phyloP scores from a whole-genome alignment of 495 filamentous ascomycete genomes.

The Haplographium delicatum region DNA sequence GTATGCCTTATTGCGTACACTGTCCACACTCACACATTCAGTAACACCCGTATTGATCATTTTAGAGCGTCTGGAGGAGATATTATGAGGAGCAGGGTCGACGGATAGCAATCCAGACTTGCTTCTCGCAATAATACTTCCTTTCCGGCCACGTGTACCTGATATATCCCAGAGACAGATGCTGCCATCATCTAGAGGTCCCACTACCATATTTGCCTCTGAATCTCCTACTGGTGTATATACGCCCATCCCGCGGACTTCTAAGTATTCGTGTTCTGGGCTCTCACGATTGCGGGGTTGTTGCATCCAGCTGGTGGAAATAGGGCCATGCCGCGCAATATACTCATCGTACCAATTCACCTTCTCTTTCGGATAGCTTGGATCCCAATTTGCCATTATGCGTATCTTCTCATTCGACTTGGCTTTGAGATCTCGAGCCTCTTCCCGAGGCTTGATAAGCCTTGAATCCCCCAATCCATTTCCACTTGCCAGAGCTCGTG shows the following conservation, averaged over 20 bases:
- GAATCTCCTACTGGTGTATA: slow-evolving; percentile 46
- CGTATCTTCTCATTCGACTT: slow-evolving; percentile 40
- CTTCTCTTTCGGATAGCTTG: slow-evolving; percentile 59
- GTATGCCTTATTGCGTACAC: slow-evolving; percentile 60
- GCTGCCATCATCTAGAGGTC: slow-evolving; percentile 79
- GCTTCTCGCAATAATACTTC: slow-evolving; percentile 60
- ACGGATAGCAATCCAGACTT: slow-evolving; percentile 40
- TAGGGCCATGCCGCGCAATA: slow-evolving; percentile 72
- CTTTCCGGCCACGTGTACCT: slow-evolving; percentile 51
- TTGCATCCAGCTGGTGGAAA: slow-evolving; percentile 71
- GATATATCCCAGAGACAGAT: slow-evolving; percentile 83
- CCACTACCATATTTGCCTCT: slow-evolving; percentile 55
- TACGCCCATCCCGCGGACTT: slow-evolving; percentile 63
- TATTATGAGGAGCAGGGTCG: slow-evolving; percentile 21
- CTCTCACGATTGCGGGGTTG: slow-evolving; percentile 40
- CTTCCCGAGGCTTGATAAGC: slow-evolving; percentile 17
- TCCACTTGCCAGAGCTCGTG: slow-evolving; percentile 33
- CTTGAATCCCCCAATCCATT: slow-evolving; percentile 34
- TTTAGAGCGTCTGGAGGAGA: slow-evolving; percentile 30
- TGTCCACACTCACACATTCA: slow-evolving; percentile 82
- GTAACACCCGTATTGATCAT: slow-evolving; percentile 63
- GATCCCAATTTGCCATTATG: slow-evolving; percentile 75
- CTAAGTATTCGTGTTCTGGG: slow-evolving; percentile 32
- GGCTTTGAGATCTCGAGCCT: slow-evolving; percentile 24
- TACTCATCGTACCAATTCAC: slow-evolving; percentile 86